Conservation (phyloP, 257 asterid species). For the Salvia splendens region DNA sequence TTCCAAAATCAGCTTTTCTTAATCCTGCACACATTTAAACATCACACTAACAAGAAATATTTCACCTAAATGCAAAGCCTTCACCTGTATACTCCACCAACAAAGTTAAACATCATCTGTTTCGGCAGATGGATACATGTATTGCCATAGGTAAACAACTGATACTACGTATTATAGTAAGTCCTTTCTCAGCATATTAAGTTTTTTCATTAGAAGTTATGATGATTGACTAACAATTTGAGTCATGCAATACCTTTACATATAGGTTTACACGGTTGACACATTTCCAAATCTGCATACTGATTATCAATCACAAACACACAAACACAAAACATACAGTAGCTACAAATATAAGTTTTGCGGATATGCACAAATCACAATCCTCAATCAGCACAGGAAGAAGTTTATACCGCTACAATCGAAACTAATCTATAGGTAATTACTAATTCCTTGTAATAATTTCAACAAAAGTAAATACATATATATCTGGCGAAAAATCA, state of each 20-base stretch:
- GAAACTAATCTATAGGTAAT: not conserved
- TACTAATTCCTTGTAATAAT: not conserved
- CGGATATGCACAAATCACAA: not conserved
- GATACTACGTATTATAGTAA: not conserved
- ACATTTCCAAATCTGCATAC: not conserved
- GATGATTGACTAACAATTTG: not conserved
- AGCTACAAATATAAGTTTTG: conserved; percentile 3
- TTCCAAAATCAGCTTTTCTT: conserved; percentile 22
- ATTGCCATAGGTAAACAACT: conserved; percentile 1
- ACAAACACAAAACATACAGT: not conserved
- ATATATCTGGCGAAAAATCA: too few relatives aligned
- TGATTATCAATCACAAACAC: not conserved
- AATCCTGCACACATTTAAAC: conserved; percentile 29
- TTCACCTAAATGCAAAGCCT: not conserved
- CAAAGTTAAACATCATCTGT: conserved; percentile 3
- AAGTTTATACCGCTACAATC: conserved; percentile 12
- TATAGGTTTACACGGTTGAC: not conserved
- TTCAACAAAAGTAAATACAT: not conserved
- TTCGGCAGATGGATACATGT: conserved; percentile 2
- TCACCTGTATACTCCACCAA: not conserved
- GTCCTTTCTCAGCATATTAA: conserved; percentile 3
- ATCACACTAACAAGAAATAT: conserved; percentile 13
- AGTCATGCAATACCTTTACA: not conserved
- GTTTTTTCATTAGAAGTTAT: not conserved
- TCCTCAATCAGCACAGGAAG: not conserved